A percentile compares a stretch with the other conserved stretches of the same genome.
phyloP scores from a whole-genome alignment of 2,329 filamentous ascomycete genomes.

The Epichloe gansuensis region DNA sequence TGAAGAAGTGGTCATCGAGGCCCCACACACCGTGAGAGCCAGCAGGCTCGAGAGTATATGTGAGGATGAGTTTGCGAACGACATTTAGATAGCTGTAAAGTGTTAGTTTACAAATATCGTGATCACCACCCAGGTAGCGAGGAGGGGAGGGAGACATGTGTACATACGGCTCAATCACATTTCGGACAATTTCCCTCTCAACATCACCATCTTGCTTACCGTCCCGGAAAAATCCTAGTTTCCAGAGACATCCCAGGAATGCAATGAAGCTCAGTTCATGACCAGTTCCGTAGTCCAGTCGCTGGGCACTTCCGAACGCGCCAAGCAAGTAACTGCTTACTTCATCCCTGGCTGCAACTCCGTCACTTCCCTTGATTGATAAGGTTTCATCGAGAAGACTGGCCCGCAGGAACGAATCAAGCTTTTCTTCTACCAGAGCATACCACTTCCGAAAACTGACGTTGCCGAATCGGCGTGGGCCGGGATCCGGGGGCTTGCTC shows the following conservation, averaged over 20 bases:
- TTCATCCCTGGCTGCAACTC: constrained; percentile 48
- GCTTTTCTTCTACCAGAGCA: constrained; percentile 49
- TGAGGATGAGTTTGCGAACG: constrained; percentile 70
- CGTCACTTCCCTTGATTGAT: constrained; percentile 11
- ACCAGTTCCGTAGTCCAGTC: constrained; percentile 90
- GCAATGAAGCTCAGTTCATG: constrained; percentile 93
- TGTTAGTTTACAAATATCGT: neutral
- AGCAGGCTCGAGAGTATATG: constrained; percentile 87
- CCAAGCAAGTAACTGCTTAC: constrained; percentile 70
- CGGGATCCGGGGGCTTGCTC: constrained; percentile 66
- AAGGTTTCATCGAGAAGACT: constrained; percentile 19
- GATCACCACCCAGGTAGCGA: neutral
- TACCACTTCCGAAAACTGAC: constrained; percentile 81
- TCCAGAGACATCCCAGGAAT: constrained; percentile 85
- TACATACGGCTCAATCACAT: constrained; percentile 64
- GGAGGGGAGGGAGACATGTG: neutral
- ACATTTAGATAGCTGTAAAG: constrained; percentile 59
- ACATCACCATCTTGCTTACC: constrained; percentile 38
- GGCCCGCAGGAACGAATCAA: constrained; percentile 25
- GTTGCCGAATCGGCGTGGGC: constrained; percentile 85
- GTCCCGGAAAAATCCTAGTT: constrained; percentile 66
- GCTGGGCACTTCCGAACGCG: constrained; percentile 75
- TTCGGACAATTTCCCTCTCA: constrained; percentile 72
- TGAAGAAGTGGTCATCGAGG: constrained; percentile 90
- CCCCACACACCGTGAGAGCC: constrained; percentile 98